These are phyloP conservation scores for Chimonanthus praecox DNA, from an alignment of 164 flowering plant genomes.

Conservation along the genomic window DNA sequence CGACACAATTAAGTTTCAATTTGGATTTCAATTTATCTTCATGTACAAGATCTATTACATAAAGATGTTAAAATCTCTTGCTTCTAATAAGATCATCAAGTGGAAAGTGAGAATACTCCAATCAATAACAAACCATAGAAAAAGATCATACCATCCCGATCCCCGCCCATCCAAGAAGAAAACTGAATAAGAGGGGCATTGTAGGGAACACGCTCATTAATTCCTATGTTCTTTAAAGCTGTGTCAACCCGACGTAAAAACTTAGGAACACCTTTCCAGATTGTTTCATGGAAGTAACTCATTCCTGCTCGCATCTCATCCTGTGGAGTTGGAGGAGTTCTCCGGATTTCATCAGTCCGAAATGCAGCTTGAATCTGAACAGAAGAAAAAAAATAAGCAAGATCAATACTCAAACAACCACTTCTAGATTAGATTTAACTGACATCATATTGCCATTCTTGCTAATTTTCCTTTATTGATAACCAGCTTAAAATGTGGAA, in stretches of 20 bases:
- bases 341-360: conserved; percentile 93
- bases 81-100: background rate
- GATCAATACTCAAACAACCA: background rate
- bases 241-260: conserved; percentile 95
- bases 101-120: background rate
- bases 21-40: too few species aligned
- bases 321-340: conserved; percentile 94
- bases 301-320: conserved; percentile 99
- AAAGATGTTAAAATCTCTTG: background rate
- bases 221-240: conserved; percentile 94
- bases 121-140: background rate
- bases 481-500: too few species aligned
- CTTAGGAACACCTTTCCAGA: conserved; percentile 97
- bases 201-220: conserved; percentile 90
- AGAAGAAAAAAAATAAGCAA: background rate
- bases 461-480: too few species aligned
- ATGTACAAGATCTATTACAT: background rate
- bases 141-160: conserved; percentile 83
- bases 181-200: conserved; percentile 97
- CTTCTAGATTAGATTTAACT: too few species aligned
- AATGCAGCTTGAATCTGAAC: conserved; percentile 96
- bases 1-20: too few species aligned
- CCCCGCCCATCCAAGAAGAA: conserved; percentile 99
- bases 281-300: conserved; percentile 99
- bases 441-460: too few species aligned